Base-by-base conservation (phyloP, 371 early-diverging fungal species). In the Saksenaea oblongispora region DNA sequence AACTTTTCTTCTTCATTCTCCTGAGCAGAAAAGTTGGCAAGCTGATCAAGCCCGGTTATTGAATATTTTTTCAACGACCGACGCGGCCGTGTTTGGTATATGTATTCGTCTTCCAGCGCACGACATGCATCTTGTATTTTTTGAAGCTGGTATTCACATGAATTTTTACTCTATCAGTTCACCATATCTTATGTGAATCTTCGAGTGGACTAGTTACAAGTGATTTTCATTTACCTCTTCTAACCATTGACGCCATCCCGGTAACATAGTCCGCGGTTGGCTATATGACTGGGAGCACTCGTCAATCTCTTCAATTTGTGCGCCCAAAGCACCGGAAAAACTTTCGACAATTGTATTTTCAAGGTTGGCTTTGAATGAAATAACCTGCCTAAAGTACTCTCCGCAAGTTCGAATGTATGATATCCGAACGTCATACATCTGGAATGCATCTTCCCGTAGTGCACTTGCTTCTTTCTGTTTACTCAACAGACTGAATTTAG, bases 391-490 rank as follows among this genome's bases (percentile, higher is more conserved):
- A 44, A 70, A 74, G 69, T 75, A 71, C 9, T 73, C 72, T 0
- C 66, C 59, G 44, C 74, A 76, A 0, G 74, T 73, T 36, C 73
- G 78, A 28, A 86, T 80, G 62, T 84, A 87, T n/a, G 74, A 65
- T 63, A 89, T 90, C 56, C 86, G 81, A 13, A 80, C 69, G 56
- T 91, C 91, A 61, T 76, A 88, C 42, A 89, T 74, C 54, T 86
- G 84, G 59, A 87, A 89, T 0, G 89, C 88, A 60, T 91, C 90
- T 71, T 92, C 92, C 18, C 85, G 72, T 27, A 89, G 61, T 3
- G 88, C 87, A 58, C 84, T 84, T 11, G 89, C 70, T 64, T 92
- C 92, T 58, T 90, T 91, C 54, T 86, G 75, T 37, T 87, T 83
- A 34, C 87, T 86, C 26, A 86, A 73, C 4, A 74, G 72, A 37